Conservation (phyloP, 805 yeast species). For the Starmera pachycereana region DNA sequence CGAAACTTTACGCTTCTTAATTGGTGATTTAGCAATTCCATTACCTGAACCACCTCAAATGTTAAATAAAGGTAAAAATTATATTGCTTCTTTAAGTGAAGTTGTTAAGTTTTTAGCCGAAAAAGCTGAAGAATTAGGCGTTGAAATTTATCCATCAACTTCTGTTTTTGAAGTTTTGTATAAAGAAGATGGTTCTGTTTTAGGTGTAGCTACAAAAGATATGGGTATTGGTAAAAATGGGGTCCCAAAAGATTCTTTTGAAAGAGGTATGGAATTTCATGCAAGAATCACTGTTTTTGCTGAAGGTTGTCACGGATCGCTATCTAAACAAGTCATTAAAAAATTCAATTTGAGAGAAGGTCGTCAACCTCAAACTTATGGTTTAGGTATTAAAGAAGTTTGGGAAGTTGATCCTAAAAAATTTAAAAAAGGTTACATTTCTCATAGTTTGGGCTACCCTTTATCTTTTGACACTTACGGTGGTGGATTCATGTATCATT, state of each 20-base stretch:
- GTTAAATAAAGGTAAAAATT: constrained; percentile 72
- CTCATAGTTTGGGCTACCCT: constrained; percentile 89
- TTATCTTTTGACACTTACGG: constrained; percentile 69
- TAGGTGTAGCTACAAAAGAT: constrained; percentile 92
- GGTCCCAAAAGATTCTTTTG: constrained; percentile 71
- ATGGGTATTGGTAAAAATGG: constrained; percentile 77
- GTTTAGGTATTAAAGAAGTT: constrained; percentile 91
- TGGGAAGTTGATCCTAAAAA: constrained; percentile 89
- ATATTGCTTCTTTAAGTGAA: constrained; percentile 72
- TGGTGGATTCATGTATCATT: constrained; percentile 96
- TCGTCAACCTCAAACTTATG: constrained; percentile 78
- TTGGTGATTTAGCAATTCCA: constrained; percentile 50
- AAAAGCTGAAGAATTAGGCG: constrained; percentile 87
- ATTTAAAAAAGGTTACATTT: constrained; percentile 69
- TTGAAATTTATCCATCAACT: constrained; percentile 86
- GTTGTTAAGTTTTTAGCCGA: constrained; percentile 78
- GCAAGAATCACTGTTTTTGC: constrained; percentile 84
- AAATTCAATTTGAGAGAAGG: constrained; percentile 59
- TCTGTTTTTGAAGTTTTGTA: constrained; percentile 73
- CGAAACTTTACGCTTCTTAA: constrained; percentile 65
- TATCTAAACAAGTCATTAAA: constrained; percentile 66
- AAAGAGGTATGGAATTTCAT: constrained; percentile 95
- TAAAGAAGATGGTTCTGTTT: constrained; percentile 48
- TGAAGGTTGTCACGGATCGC: constrained; percentile 98
- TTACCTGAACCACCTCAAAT: constrained; percentile 93